Evolutionary conservation across 2,329 filamentous ascomycete genomes (phyloP).

Genomic region (Rhynchosporium agropyri): DNA sequence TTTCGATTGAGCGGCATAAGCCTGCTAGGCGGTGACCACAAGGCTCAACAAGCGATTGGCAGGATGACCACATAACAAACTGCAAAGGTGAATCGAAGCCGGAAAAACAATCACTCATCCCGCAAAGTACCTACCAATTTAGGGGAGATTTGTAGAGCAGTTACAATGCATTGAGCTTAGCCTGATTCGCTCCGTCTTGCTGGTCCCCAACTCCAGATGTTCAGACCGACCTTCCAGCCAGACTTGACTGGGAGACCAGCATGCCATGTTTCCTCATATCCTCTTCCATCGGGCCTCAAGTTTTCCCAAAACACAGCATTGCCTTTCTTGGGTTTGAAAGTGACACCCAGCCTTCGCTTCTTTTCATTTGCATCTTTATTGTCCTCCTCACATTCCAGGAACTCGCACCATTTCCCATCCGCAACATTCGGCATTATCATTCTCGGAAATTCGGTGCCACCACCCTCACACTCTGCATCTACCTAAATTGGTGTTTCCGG

Average conservation of each 20-base stretch:
- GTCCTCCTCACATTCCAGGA: conserved; percentile 53
- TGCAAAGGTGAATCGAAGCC: not conserved
- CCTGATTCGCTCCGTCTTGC: conserved; percentile 25
- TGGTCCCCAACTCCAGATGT: conserved; percentile 63
- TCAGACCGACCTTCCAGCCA: conserved; percentile 62
- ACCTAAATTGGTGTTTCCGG: conserved; percentile 35
- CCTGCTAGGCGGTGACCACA: not conserved
- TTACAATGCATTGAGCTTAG: not conserved
- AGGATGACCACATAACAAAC: not conserved
- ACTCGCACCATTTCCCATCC: conserved; percentile 55
- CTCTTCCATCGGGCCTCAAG: conserved; percentile 55
- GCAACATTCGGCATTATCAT: conserved; percentile 47
- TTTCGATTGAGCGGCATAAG: not conserved
- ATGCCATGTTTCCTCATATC: conserved; percentile 62
- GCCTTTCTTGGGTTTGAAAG: conserved; percentile 58
- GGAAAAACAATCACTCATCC: not conserved
- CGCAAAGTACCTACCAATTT: not conserved
- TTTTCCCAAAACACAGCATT: conserved; percentile 68
- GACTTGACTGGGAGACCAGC: conserved; percentile 58
- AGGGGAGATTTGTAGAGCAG: not conserved
- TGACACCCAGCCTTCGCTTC: conserved; percentile 48
- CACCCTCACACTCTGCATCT: conserved; percentile 54
- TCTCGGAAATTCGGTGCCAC: conserved; percentile 62
- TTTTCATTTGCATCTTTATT: conserved; percentile 32
- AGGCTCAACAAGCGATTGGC: not conserved